Conservation (phyloP, 306 rosid genomes). For the Cucurbita pepo region DNA sequence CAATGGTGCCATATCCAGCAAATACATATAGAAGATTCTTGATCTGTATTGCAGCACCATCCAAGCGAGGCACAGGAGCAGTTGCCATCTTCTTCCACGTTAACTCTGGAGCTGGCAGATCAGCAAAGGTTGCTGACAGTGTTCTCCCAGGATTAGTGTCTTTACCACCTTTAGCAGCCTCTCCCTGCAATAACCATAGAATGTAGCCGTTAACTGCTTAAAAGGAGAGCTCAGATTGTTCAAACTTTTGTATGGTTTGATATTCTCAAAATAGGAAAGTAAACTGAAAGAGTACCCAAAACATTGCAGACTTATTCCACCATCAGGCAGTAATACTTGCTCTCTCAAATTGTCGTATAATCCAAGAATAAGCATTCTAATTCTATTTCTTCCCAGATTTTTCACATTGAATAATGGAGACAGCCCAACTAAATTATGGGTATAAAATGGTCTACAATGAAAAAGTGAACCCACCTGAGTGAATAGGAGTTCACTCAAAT, state of each 20-base stretch:
- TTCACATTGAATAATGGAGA: neutral
- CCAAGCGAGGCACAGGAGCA: constrained; percentile 77
- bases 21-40: constrained; percentile 46
- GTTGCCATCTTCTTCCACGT: constrained; percentile 67
- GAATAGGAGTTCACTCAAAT: neutral
- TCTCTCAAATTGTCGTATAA: neutral
- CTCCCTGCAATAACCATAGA: constrained; percentile 15
- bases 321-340: neutral
- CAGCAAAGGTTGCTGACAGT: constrained; percentile 58
- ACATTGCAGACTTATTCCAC: neutral
- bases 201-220: neutral
- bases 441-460: neutral
- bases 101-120: constrained; percentile 58
- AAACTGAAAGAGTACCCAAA: neutral
- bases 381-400: neutral
- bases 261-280: neutral
- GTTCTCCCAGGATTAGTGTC: constrained; percentile 19
- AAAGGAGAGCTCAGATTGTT: neutral
- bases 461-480: neutral
- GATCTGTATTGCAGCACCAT: constrained; percentile 67
- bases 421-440: neutral
- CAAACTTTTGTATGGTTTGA: neutral
- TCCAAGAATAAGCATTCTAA: neutral
- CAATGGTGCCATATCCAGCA: constrained; percentile 66
- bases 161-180: constrained; percentile 1